A percentile compares a stretch with the other conserved stretches of the same genome.
phyloP scores from a whole-genome alignment of 1,284 basidiomycete genomes.

The Porogramme epimiltina region DNA sequence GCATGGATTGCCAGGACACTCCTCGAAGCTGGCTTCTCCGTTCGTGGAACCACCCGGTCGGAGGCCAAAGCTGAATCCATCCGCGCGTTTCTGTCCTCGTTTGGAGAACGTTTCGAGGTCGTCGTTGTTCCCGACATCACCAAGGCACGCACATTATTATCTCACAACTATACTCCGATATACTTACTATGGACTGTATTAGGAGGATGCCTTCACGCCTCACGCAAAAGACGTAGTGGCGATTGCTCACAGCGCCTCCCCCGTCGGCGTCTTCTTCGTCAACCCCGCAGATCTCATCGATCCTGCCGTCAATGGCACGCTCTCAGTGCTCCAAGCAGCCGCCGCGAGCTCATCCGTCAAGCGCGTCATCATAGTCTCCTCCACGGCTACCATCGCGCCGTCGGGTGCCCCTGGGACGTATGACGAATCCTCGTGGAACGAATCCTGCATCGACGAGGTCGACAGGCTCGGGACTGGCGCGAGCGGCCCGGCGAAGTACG shows the following conservation, averaged over 20 bases:
- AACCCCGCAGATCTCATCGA: slow-evolving; percentile 36
- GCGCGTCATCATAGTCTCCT: slow-evolving; percentile 67
- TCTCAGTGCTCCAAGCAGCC: slow-evolving; percentile 18
- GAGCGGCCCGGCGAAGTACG: slow-evolving; percentile 45
- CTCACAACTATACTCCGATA: background rate
- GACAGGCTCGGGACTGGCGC: slow-evolving; percentile 54
- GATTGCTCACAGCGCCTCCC: slow-evolving; percentile 48
- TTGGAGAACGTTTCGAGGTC: slow-evolving; percentile 38
- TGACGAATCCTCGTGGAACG: slow-evolving; percentile 67
- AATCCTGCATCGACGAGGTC: slow-evolving; percentile 48
- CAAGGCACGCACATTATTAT: background rate
- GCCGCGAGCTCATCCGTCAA: slow-evolving; percentile 46
- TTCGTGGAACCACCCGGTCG: slow-evolving; percentile 51
- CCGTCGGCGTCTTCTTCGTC: slow-evolving; percentile 33
- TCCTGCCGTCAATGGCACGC: slow-evolving; percentile 32
- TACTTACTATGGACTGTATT: no score
- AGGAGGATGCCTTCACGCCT: slow-evolving; percentile 44
- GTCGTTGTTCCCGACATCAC: slow-evolving; percentile 49
- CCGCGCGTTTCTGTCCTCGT: slow-evolving; percentile 4
- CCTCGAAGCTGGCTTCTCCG: slow-evolving; percentile 38
- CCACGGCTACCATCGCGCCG: slow-evolving; percentile 23
- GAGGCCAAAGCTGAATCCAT: slow-evolving; percentile 47
- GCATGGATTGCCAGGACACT: slow-evolving; percentile 32
- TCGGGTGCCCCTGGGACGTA: slow-evolving; percentile 23
- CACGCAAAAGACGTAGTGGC: slow-evolving; percentile 44